Percentiles rank a stretch among this genome's conserved stretches.
phyloP scores from a whole-genome alignment of 495 filamentous ascomycete species.

The Daldinia concentrica region DNA sequence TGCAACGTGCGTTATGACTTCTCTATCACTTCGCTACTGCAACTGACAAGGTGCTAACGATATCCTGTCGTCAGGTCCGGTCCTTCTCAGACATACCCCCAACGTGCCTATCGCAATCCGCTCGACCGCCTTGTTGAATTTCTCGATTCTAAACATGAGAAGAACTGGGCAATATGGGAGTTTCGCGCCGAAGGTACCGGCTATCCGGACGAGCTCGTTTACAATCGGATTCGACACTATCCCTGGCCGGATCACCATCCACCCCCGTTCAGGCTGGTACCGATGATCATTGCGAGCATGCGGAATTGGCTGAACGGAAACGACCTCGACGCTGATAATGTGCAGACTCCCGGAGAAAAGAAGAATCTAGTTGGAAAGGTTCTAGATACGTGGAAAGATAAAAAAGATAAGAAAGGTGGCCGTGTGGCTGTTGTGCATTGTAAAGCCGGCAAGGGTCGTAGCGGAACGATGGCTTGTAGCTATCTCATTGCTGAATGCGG shows the following conservation, averaged over 20 bases:
- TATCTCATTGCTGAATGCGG: conserved; percentile 92
- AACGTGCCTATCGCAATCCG: conserved; percentile 91
- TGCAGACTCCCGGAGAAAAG: conserved; percentile 18
- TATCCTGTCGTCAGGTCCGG: conserved; percentile 66
- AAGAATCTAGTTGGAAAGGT: conserved; percentile 41
- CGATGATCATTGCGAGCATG: conserved; percentile 90
- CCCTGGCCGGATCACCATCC: conserved; percentile 98
- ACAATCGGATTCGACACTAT: conserved; percentile 83
- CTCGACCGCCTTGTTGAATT: conserved; percentile 84
- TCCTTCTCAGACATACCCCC: conserved; percentile 85
- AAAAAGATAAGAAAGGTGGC: conserved; percentile 47
- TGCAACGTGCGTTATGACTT: conserved; percentile 58
- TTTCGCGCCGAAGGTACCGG: conserved; percentile 96
- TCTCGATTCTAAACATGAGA: conserved; percentile 83
- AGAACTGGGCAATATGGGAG: conserved; percentile 94
- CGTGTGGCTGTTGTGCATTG: conserved; percentile 93
- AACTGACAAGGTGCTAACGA: conserved; percentile 8
- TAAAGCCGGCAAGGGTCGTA: conserved; percentile 95
- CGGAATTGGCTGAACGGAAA: conserved; percentile 78
- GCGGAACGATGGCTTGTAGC: conserved; percentile 85
- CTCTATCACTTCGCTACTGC: neutral
- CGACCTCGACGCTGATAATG: conserved; percentile 47
- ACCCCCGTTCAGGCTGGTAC: conserved; percentile 88
- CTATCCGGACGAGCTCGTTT: conserved; percentile 89
- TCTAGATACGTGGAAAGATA: conserved; percentile 35